Evolutionary conservation across 345 rosid species (phyloP).

Genomic region (Kernera saxatilis): DNA sequence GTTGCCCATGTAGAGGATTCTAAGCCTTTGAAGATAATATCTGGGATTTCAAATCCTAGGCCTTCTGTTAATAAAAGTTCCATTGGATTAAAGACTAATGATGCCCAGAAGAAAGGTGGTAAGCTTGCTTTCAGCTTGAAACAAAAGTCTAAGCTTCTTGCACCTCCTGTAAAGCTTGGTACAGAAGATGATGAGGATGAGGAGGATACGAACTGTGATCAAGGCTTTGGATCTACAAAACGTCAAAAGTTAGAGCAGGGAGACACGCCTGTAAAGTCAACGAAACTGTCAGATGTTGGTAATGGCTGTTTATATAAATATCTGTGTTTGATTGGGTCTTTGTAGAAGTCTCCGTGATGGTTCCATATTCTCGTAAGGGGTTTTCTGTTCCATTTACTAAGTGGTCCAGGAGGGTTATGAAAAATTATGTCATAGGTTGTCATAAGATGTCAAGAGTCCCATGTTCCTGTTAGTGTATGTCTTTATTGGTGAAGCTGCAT

Average conservation of each 20-base stretch:
- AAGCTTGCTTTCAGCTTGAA: conserved; percentile 98
- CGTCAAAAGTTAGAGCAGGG: conserved; percentile 61
- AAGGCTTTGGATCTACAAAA: conserved; percentile 47
- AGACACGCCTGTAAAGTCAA: conserved; percentile 42
- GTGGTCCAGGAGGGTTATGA: neutral
- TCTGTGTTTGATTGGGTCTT: conserved; percentile 24
- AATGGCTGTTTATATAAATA: conserved; percentile 51
- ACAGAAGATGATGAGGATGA: conserved; percentile 87
- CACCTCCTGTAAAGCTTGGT: conserved; percentile 77
- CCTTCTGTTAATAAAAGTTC: conserved; percentile 36
- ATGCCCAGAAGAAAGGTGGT: conserved; percentile 56
- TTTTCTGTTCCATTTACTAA: neutral
- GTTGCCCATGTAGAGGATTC: conserved; percentile 43
- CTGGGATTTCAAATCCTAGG: conserved; percentile 46
- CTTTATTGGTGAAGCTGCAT: neutral
- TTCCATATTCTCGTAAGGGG: neutral
- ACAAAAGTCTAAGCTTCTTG: conserved; percentile 84
- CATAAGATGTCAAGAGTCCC: neutral
- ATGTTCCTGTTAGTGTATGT: neutral
- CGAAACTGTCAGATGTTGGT: conserved; percentile 67
- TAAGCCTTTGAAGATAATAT: conserved; percentile 53
- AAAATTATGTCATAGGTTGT: neutral
- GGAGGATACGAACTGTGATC: conserved; percentile 39
- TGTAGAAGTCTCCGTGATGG: conserved; percentile 10
- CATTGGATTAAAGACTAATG: conserved; percentile 45